Base-by-base conservation (phyloP, 768 basidiomycete species). In the Clavulina sp. region DNA sequence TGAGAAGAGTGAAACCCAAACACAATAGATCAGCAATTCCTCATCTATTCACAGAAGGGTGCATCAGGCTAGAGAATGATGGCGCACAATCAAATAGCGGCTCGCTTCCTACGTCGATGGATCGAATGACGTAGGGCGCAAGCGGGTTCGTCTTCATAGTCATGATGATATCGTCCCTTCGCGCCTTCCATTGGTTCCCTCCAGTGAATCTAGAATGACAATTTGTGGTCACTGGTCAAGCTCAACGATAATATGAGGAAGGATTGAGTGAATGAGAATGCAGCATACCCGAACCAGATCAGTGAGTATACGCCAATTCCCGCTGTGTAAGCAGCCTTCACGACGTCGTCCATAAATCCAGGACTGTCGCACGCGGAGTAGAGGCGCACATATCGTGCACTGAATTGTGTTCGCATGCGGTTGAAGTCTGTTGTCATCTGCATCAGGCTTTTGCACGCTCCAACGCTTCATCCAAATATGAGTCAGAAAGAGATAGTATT, bases 321-420 rank as follows among this genome's bases (percentile, higher is more conserved):
- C 7, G 51, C 49, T 1, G 16, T 26, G 9, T 47, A 52, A 5
- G 54, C 54, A 5, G 54, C 54, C 5, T 36, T 36, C 29, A 55
- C 33, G 6, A 55, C 21, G 34, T 29, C 19, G 51, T 52, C 36
- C 5, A 26, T 52, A 30, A 43, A 46, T 5, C 38, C 51, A 16
- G 24, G 19, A 19, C 26, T 24, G 30, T 55, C 54, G 51, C 54
- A 55, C 4, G 32, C 13, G 28, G 51, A 41, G 44, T 55, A 55
- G 24, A 52, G 23, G 4, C 54, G 54, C 16, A 55, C 54, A 47
- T 55, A 55, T 46, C 54, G 54, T 2, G 54, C 54, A 13, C 33
- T 32, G 38, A 48, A 55, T n/a, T 32, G 26, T 18, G 23, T 16
- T 19, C 49, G 38, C 51, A 52, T 52, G 43, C 28, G n/a, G 5